These are phyloP conservation scores for Pulveroboletus sp. DNA, from an alignment of 768 basidiomycete genomes.

Conservation along the genomic window DNA sequence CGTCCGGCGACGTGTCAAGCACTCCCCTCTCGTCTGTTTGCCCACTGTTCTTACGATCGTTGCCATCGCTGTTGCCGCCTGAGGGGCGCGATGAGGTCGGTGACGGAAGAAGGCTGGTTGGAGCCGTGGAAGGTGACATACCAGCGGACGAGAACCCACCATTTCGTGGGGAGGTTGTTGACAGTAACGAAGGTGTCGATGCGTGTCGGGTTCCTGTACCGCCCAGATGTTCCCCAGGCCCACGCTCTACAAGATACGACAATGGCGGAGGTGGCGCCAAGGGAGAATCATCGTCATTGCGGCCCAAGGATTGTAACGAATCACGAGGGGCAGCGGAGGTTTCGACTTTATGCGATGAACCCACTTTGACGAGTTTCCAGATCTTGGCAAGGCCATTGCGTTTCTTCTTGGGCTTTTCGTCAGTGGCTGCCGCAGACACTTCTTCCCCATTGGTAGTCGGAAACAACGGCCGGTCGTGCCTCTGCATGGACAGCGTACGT, in stretches of 20 bases:
- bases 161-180: constrained; percentile 52
- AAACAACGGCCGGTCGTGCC: constrained; percentile 54
- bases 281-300: constrained; percentile 64
- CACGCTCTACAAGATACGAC: constrained; percentile 71
- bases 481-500: constrained; percentile 31
- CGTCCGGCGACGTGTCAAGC: constrained; percentile 24
- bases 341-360: constrained; percentile 39
- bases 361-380: constrained; percentile 72
- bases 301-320: constrained; percentile 36
- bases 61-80: constrained; percentile 51
- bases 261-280: constrained; percentile 88
- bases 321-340: constrained; percentile 25
- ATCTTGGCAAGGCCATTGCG: constrained; percentile 74
- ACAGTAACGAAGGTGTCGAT: constrained; percentile 67
- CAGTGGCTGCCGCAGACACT: constrained; percentile 20
- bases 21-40: constrained; percentile 43
- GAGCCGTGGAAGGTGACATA: constrained; percentile 71
- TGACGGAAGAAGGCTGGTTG: constrained; percentile 71
- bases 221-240: constrained; percentile 49
- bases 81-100: constrained; percentile 68
- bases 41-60: constrained; percentile 38
- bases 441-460: constrained; percentile 34
- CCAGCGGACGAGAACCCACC: constrained; percentile 50
- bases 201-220: constrained; percentile 46
- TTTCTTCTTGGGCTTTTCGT: constrained; percentile 68